A percentile compares a stretch with the other conserved stretches of the same genome.
Evolutionary conservation across 2,329 filamentous ascomycete genomes (phyloP).

Genomic region (Penicillium digitatum): DNA sequence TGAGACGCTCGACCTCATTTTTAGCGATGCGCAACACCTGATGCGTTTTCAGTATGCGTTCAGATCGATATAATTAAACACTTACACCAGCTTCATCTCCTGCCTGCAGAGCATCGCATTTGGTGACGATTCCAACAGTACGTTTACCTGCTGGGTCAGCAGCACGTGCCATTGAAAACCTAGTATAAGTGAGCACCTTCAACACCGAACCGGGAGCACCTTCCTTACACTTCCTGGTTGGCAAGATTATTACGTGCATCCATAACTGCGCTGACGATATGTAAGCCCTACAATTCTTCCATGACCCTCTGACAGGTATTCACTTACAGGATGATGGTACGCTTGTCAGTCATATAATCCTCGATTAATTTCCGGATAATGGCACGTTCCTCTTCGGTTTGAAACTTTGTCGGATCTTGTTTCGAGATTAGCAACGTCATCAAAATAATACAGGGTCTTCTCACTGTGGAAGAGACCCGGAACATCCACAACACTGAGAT

Average conservation of each 20-base stretch:
- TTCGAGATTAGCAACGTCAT: background rate
- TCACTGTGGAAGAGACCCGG: conserved; percentile 42
- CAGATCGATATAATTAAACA: too few species aligned
- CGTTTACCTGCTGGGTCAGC: conserved; percentile 31
- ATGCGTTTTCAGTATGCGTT: too few species aligned
- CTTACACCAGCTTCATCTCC: conserved; percentile 24
- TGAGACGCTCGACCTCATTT: conserved; percentile 17
- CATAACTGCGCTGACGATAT: background rate
- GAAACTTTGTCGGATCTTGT: conserved; percentile 47
- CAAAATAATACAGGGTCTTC: background rate
- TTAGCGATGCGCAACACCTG: conserved; percentile 18
- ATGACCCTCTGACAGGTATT: too few species aligned
- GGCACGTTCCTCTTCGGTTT: conserved; percentile 52
- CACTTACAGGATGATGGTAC: conserved; percentile 57
- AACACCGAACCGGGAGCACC: too few species aligned
- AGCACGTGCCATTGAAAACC: conserved; percentile 44
- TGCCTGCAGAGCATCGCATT: conserved; percentile 31
- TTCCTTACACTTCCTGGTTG: background rate
- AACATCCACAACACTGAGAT: conserved; percentile 45
- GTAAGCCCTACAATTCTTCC: background rate
- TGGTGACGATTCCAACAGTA: conserved; percentile 39
- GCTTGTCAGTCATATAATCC: conserved; percentile 51
- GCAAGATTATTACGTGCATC: background rate
- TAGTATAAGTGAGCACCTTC: background rate
- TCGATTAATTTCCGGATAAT: conserved; percentile 49